Evolutionary conservation across 192 early-diverging fungal genomes (phyloP).

Genomic region (Coemansia sp.): DNA sequence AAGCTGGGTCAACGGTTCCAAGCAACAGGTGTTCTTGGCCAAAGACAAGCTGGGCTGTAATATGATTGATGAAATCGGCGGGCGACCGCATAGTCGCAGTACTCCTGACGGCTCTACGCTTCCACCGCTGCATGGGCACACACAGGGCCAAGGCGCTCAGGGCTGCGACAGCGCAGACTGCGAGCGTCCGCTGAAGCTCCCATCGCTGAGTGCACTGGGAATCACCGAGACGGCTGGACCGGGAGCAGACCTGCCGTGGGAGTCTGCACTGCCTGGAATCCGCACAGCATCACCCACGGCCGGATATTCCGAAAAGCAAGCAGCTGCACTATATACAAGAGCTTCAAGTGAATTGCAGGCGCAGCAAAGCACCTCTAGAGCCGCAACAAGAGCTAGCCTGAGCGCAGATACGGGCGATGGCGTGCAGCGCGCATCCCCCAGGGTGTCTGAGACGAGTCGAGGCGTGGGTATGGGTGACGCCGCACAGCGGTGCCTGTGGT

Average conservation of each 20-base stretch:
- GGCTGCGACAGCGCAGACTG: slow-evolving; percentile 40
- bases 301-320: too few species aligned
- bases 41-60: background rate
- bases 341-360: too few species aligned
- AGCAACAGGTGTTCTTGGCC: too few species aligned
- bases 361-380: too few species aligned
- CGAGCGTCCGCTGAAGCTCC: slow-evolving; percentile 32
- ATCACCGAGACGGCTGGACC: slow-evolving; percentile 16
- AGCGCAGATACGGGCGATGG: too few species aligned
- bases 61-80: background rate
- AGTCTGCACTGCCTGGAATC: too few species aligned
- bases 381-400: too few species aligned
- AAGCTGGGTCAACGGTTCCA: too few species aligned
- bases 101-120: slow-evolving; percentile 11
- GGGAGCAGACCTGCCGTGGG: background rate
- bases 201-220: slow-evolving; percentile 46
- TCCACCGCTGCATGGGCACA: slow-evolving; percentile 42
- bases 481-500: slow-evolving; percentile 67
- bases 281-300: too few species aligned
- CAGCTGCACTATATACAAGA: too few species aligned
- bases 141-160: slow-evolving; percentile 16
- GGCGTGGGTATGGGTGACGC: background rate
- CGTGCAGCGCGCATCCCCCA: background rate
- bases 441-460: background rate
- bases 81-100: background rate